Evolutionary conservation across 129 eudicot genomes (phyloP), one percentile per base, ranked within the genome.

Genomic region (Ambrosia artemisiifolia): DNA sequence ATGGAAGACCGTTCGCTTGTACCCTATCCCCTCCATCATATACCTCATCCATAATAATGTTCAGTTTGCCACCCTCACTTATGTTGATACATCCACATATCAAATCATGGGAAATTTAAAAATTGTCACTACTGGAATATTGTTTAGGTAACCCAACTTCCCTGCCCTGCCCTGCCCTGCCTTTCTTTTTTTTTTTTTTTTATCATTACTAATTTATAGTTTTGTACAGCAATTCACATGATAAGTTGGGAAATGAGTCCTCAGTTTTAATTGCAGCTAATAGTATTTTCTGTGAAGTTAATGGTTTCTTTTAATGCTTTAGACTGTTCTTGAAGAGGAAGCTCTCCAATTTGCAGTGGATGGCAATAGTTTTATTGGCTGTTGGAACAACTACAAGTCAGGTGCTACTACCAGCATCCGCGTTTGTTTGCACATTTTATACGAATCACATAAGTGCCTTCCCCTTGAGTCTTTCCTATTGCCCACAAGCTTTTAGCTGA

Each of bases 301-400:
- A 33, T 47, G 33, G 32, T 14, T 49, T 70, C 66, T 20, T 84
- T 75, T 50, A 67, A 17, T 79, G 62, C 48, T 84, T 47, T 78
- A 91, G 97, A 92, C 74, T 91, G 79, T 91, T 91, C 79, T 74
- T 91, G 85, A 91, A 80, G 90, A 88, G 84, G 85, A 91, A 84
- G 85, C 97, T 91, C 48, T 82, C 97, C 84, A 88, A 75, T 78
- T 82, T 91, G 86, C 92, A 85, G 84, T 91, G 97, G 97, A 88
- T 91, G 95, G 97, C 97, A 16, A 85, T 91, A 69, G 76, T 84
- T 68, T 73, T 88, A 40, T 80, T 91, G 86, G 92, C 95, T 78
- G 78, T 88, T 64, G 97, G 97, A 67, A 95, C 99, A 72, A 95
- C 99, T 59, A 95, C 97, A 54, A 95, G 99, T 79, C 99, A 95